These are phyloP conservation scores for Pyrenophora seminiperda DNA, from an alignment of 2,329 filamentous ascomycete genomes.

Conservation along the genomic window DNA sequence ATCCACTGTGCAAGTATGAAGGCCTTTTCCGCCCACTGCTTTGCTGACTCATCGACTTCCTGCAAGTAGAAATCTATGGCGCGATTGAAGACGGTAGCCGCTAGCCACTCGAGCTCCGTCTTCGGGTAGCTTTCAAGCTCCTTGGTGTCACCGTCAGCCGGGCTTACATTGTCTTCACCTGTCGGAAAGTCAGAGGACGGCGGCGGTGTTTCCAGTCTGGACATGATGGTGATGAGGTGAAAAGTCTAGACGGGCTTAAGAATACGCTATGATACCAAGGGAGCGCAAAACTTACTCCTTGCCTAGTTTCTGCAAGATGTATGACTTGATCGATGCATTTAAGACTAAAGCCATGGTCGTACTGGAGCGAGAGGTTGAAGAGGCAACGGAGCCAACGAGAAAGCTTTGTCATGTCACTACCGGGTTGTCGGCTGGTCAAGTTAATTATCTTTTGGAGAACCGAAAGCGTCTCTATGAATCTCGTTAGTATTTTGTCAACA, in stretches of 20 bases:
- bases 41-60: slow-evolving; percentile 61
- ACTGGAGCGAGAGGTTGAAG: slow-evolving; percentile 68
- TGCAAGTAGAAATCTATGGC: slow-evolving; percentile 63
- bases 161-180: slow-evolving; percentile 1
- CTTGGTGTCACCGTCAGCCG: slow-evolving; percentile 33
- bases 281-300: slow-evolving; percentile 32
- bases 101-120: slow-evolving; percentile 78
- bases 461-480: slow-evolving; percentile 31
- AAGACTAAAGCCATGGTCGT: slow-evolving; percentile 62
- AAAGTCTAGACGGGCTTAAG: slow-evolving; percentile 10
- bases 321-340: slow-evolving; percentile 68
- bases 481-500: slow-evolving; percentile 26
- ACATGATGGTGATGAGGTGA: neutral
- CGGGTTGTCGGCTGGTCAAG: slow-evolving; percentile 63
- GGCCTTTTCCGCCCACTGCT: slow-evolving; percentile 67
- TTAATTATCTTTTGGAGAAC: slow-evolving; percentile 71
- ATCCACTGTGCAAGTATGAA: slow-evolving; percentile 65
- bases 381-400: slow-evolving; percentile 80
- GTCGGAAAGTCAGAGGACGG: slow-evolving; percentile 21
- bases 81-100: slow-evolving; percentile 65
- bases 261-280: slow-evolving; percentile 2
- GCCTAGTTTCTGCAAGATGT: slow-evolving; percentile 33
- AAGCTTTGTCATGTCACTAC: slow-evolving; percentile 64
- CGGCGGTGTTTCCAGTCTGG: slow-evolving; percentile 19
- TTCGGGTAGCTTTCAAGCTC: slow-evolving; percentile 62